Base-by-base conservation (phyloP, 2,329 filamentous ascomycete species). In the Fusarium fracticaudum region DNA sequence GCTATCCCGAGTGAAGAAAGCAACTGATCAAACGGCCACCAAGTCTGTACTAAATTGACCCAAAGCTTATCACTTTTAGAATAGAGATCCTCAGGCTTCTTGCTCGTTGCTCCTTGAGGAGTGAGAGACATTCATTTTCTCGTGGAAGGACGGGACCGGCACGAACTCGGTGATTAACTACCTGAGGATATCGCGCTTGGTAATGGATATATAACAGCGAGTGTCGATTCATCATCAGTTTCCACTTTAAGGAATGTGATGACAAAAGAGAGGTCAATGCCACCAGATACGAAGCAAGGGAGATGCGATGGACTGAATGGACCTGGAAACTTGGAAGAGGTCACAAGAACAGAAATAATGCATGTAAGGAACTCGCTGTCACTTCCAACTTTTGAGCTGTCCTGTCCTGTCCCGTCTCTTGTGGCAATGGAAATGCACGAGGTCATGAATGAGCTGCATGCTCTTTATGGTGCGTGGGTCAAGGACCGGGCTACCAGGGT, bases 391-490 rank as follows among this genome's bases (percentile, higher is more conserved):
- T 54, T 48, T 37, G 22, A 43, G 29, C 24, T 37, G 26, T 14
- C 44, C 18, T 48, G 45, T 24, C 43, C 40, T n/a, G 45, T 24
- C 38, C 40, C 17, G n/a, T n/a, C n/a, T n/a, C n/a, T 15, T 51
- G 26, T 35, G 58, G 64, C 50, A 41, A 50, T 40, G 24, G 33
- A 31, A 60, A 45, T 54, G 51, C 68, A 63, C 40, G 38, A 71
- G 48, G 40, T 14, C 64, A 72, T 47, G 26, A 48, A 59, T 55
- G 41, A 72, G 45, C 71, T 74, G 71, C 71, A 74, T 74, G 67
- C 71, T 73, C 67, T 74, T 64, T 64, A 67, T 60, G 54, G 71
- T 67, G 44, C 54, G 62, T 74, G 71, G 67, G 63, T 41, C 59
- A 59, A 37, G 33, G 38, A 29, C 43, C 47, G 37, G 58, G 48